A percentile compares a stretch with the other conserved stretches of the same genome.
Conservation (phyloP, 2,329 filamentous ascomycete species). For the Spiromastix sp. region DNA sequence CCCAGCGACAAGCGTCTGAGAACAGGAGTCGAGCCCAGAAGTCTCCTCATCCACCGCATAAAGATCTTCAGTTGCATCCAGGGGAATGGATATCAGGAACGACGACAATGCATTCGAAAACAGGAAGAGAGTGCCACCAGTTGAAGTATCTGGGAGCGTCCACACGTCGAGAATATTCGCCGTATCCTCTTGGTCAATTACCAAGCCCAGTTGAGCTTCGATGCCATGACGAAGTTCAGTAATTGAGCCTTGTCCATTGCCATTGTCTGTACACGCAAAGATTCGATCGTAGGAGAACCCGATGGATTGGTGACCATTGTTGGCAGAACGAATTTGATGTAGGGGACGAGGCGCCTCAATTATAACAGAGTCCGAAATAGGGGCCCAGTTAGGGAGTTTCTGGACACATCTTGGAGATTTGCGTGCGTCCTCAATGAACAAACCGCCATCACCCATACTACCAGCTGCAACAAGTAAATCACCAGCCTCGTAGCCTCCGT, state of each 20-base stretch:
- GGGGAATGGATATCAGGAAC: slow-evolving; percentile 27
- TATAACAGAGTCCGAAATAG: slow-evolving; percentile 38
- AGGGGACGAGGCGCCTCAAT: slow-evolving; percentile 17
- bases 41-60: slow-evolving; percentile 28
- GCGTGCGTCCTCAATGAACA: slow-evolving; percentile 60
- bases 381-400: slow-evolving; percentile 52
- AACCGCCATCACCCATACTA: slow-evolving; percentile 63
- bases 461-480: slow-evolving; percentile 77
- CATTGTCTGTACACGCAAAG: slow-evolving; percentile 58
- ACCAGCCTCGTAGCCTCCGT: slow-evolving; percentile 53
- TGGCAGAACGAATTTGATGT: slow-evolving; percentile 4
- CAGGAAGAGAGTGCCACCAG: slow-evolving; percentile 28
- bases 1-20: slow-evolving; percentile 35
- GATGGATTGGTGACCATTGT: slow-evolving; percentile 9
- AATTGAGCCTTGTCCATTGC: slow-evolving; percentile 48
- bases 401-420: slow-evolving; percentile 45
- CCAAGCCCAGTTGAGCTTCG: slow-evolving; percentile 52
- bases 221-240: slow-evolving; percentile 61
- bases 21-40: slow-evolving; percentile 30
- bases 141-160: slow-evolving; percentile 27
- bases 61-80: slow-evolving; percentile 28
- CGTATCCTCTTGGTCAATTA: slow-evolving; percentile 30
- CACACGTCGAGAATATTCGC: slow-evolving; percentile 33
- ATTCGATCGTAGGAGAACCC: slow-evolving; percentile 42
- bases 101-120: slow-evolving; percentile 33